A percentile compares a stretch with the other conserved stretches of the same genome.
These are phyloP conservation scores for Globisporangium orthogonon DNA, from an alignment of 352 stramenopile genomes.

Conservation along the genomic window DNA sequence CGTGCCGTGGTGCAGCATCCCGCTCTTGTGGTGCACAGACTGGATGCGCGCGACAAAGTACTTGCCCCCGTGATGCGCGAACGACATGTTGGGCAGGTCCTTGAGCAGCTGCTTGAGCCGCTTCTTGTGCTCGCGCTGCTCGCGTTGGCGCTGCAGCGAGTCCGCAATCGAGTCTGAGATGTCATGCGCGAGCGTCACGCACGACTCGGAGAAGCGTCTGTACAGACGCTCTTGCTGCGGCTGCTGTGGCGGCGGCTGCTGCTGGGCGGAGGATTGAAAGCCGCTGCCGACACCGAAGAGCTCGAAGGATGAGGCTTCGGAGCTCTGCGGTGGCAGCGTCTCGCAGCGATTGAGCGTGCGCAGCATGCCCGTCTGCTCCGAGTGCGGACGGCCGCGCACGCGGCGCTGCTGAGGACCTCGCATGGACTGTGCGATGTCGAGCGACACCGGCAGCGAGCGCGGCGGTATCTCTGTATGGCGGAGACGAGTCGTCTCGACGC, in stretches of 20 bases:
- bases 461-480: slow-evolving; percentile 13
- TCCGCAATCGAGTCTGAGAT: slow-evolving; percentile 21
- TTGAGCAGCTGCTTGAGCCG: slow-evolving; percentile 49
- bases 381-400: neutral
- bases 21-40: slow-evolving; percentile 27
- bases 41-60: slow-evolving; percentile 55
- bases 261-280: neutral
- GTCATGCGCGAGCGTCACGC: slow-evolving; percentile 27
- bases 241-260: neutral
- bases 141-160: slow-evolving; percentile 34
- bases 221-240: slow-evolving; percentile 7
- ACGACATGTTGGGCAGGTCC: slow-evolving; percentile 75
- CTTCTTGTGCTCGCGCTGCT: slow-evolving; percentile 41
- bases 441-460: slow-evolving; percentile 8
- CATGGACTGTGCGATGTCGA: slow-evolving; percentile 10
- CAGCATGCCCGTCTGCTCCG: slow-evolving; percentile 7
- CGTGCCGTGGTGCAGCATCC: neutral
- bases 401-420: neutral
- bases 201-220: slow-evolving; percentile 24
- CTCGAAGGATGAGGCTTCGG: neutral
- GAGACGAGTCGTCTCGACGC: neutral
- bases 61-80: slow-evolving; percentile 40
- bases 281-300: neutral
- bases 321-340: slow-evolving; percentile 2
- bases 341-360: neutral